Evolutionary conservation across 108 stramenopile genomes (phyloP), one percentile per base, ranked within the genome.

Genomic region (Nitzschia inconspicua): DNA sequence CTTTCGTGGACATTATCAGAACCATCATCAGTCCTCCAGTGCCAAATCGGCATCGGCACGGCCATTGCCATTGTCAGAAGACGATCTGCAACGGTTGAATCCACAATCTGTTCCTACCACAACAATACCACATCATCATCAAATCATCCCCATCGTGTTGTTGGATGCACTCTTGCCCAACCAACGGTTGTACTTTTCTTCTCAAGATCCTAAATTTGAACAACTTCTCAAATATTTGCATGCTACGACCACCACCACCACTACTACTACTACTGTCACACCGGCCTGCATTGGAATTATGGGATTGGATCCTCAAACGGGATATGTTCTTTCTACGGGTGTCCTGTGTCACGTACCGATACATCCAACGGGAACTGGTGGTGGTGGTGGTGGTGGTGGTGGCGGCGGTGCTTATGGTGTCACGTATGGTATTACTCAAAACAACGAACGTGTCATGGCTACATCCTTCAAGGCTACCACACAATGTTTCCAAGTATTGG

Each of bases 141-240:
- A n/a, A n/a, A n/a, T n/a, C n/a, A n/a, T n/a, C n/a, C n/a, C n/a
- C 16, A 47, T 70, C 27, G 50, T 70, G 14, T 29, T 70, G 3
- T 28, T 34, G 10, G 59, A 63, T 43, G 29, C 60, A 27, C 47
- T 70, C 27, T 31, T 70, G 1, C 69, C 69, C 1, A 47, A 47
- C 24, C 69, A 70, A 47, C 24, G 40, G 16, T 28, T 70, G 16
- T 35, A 44, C 20, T 63, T 62, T 57, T 27, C 41, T 0, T 51
- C 56, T 58, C 26, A 19, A 14, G 72, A 73, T 61, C 44, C 58
- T 11, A 73, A 73, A 25, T 65, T 66, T 60, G 65, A 56, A 14
- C 13, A 35, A 2, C 13, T 73, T 26, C 24, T 63, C 22, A 31
- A 56, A 32, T 47, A 58, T 20, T 54, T 5, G 53, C 53, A 36